Conservation (phyloP, 2,329 filamentous ascomycete species). For the Epichloe typhina region DNA sequence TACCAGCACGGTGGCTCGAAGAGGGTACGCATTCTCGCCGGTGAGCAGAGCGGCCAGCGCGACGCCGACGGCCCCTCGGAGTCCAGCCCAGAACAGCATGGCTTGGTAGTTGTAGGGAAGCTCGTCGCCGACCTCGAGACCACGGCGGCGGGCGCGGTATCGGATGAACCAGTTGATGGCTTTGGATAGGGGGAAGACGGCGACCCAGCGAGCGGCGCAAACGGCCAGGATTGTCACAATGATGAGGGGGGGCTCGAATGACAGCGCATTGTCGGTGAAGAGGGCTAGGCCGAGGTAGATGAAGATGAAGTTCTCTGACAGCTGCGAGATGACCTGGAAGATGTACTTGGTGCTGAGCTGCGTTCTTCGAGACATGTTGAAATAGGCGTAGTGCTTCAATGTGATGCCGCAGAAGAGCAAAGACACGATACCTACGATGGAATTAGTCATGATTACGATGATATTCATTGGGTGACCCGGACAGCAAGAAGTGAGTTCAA, state of each 20-base stretch:
- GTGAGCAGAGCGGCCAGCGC: conserved; percentile 80
- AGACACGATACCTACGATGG: conserved; percentile 71
- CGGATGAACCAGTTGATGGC: conserved; percentile 88
- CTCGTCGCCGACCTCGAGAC: conserved; percentile 66
- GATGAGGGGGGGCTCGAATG: conserved; percentile 90
- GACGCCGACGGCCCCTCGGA: conserved; percentile 90
- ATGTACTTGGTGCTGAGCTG: conserved; percentile 97
- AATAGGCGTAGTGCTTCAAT: conserved; percentile 97
- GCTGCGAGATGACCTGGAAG: conserved; percentile 85
- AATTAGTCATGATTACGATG: background rate
- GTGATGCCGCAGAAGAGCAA: conserved; percentile 96
- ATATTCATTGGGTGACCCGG: too few relatives aligned
- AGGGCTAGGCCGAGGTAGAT: conserved; percentile 93
- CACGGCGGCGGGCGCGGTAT: conserved; percentile 67
- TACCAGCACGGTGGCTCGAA: conserved; percentile 91
- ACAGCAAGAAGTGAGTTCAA: background rate
- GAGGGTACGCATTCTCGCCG: conserved; percentile 66
- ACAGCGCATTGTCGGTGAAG: conserved; percentile 77
- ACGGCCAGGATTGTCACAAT: conserved; percentile 86
- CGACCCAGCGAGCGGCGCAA: conserved; percentile 81
- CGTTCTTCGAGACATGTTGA: conserved; percentile 97
- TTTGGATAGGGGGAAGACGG: conserved; percentile 89
- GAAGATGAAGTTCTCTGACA: conserved; percentile 99
- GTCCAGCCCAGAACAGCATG: conserved; percentile 99
- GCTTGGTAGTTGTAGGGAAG: conserved; percentile 90